Conservation (phyloP, 116 monocot genomes). For the Zostera marina region DNA sequence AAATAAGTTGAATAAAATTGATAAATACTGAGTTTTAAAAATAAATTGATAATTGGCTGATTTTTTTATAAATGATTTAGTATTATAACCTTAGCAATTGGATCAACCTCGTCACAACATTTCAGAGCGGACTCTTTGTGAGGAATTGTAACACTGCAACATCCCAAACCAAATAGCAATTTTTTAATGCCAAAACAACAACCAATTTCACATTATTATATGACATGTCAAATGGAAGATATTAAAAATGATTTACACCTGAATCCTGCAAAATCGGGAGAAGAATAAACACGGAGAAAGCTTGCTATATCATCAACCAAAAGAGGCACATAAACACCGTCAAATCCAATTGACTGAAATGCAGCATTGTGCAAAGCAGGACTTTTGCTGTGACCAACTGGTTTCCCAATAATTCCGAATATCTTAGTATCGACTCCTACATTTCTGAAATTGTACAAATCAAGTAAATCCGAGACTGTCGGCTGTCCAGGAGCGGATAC, state of each 20-base stretch:
- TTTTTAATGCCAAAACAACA: background rate
- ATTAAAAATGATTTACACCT: slow-evolving; percentile 25
- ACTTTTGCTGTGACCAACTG: slow-evolving; percentile 71
- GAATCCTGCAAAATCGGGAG: slow-evolving; percentile 88
- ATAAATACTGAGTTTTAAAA: background rate
- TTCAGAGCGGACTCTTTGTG: slow-evolving; percentile 66
- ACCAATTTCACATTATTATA: background rate
- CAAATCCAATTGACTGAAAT: slow-evolving; percentile 47
- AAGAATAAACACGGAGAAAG: slow-evolving; percentile 60
- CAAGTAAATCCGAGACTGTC: slow-evolving; percentile 48
- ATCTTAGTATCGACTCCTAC: slow-evolving; percentile 63
- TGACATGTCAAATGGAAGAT: background rate
- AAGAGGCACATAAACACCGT: slow-evolving; percentile 85
- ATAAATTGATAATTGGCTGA: background rate
- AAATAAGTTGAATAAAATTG: background rate
- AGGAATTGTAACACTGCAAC: slow-evolving; percentile 20
- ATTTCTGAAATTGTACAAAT: slow-evolving; percentile 59
- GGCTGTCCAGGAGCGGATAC: slow-evolving; percentile 94
- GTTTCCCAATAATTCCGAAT: slow-evolving; percentile 79
- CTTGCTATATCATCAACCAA: slow-evolving; percentile 59
- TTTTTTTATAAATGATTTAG: background rate
- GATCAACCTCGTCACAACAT: slow-evolving; percentile 85
- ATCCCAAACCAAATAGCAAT: background rate
- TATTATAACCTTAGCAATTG: slow-evolving; percentile 66
- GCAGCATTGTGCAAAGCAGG: slow-evolving; percentile 71